Evolutionary conservation across 768 basidiomycete species (phyloP), one percentile per base, ranked within the genome.

Genomic region (Collybiopsis luxurians): DNA sequence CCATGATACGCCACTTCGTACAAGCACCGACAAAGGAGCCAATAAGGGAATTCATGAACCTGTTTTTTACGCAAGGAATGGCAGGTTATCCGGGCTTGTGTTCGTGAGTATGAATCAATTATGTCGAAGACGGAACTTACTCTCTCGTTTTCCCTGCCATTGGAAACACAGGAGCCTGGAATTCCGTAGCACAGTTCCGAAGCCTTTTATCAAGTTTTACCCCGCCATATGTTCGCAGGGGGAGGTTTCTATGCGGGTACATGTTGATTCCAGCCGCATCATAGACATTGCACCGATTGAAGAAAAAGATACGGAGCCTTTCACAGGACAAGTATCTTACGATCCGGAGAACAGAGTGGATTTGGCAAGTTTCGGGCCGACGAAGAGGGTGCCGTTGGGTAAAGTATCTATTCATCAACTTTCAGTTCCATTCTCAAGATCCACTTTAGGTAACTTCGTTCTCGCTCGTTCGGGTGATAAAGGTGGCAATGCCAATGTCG

Each of bases 281-380:
- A 54, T 45, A 26, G 53, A 30, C 9, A 54, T 54, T 15, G 2
- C 53, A 54, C 27, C 43, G 9, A 45, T 45, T n/a, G 26, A 30
- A 43, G 42, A 43, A 36, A 27, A 30, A 30, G 17, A 54, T 30
- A 54, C 53, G n/a, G 40, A 43, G n/a, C 27, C 24, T 12, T 54
- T 54, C 53, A 43, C n/a, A 43, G 53, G 53, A n/a, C 53, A 54
- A 19, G 23, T 28, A 24, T 54, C 53, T 28, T 54, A 54, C 27
- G 53, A 45, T 10, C 53, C 53, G 0, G 23, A 42, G 21, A 17
- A 4, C 17, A 31, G 17, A 6, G n/a, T 15, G n/a, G 17, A 21
- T 30, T 23, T 44, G 19, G 31, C n/a, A 10, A 44, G 19, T 13
- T 54, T 54, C 43, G 53, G 53, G 4, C 42, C 53, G 21, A 54